Evolutionary conservation across 148 eudicot species (phyloP), one percentile per base, ranked within the genome.

Genomic region (Rhododendron williamsianum): DNA sequence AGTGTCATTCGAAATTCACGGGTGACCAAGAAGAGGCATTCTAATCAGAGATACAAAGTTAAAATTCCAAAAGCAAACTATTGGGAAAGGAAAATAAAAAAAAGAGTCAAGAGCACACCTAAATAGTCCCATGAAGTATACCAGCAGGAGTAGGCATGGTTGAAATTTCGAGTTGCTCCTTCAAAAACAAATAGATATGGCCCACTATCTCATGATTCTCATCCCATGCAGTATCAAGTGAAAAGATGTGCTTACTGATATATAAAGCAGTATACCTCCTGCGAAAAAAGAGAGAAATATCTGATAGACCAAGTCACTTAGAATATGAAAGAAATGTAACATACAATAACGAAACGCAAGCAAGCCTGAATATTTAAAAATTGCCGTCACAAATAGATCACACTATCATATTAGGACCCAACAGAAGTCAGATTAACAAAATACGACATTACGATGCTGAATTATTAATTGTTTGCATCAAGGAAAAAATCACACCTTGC

Each of bases 211-310:
- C 76, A 71, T 71, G 76, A 33, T 71, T 30, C 19, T 71, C 98
- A 86, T 92, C 91, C 83, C 88, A 82, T 54, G 87, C 94, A 71
- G 85, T 90, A 33, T 88, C 92, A 21, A 79, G 76, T 82, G 87
- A 49, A 82, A 90, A 88, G 35, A 92, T 80, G 87, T 89, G 86
- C 87, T 87, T 91, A 87, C 95, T 88, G 81, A 91, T 85, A 86
- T 91, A 90, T 87, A 94, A 87, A 58, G 98, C 96, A 52, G 91
- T 84, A 86, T 90, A 94, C 82, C 96, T 92, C 94, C 98, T 94
- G 92, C 90, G 89, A 41, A 72, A 27, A 85, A 76, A 45, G 51
- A 45, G 35, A 78, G 23, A 65, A 36, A 19, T 79, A 56, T 16
- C 48, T 63, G 19, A 51, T n/a, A 54, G 27, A 65, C 65, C n/a